Evolutionary conservation across 805 yeast species (phyloP), one percentile per base, ranked within the genome.

Genomic region (Blastobotrys mokoenaii): DNA sequence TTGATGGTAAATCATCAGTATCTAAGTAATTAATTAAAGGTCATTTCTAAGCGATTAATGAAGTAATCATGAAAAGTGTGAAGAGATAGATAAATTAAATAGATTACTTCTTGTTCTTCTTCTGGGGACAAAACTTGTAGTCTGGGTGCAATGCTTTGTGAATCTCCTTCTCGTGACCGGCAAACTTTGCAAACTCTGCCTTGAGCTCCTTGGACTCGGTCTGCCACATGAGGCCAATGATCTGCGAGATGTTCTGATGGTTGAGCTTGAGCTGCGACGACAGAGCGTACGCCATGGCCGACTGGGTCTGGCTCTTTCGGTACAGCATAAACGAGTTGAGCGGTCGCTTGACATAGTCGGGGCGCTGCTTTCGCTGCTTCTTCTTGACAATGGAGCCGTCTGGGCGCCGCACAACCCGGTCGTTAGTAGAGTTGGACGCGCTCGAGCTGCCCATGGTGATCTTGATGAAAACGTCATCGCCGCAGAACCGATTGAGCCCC

Each of bases 261-360:
- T 71, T 68, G 44, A 70, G 59, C 51, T 63, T 66, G 47, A 54
- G 51, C 37, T 51, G 55, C 43, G 46, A 46, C 37, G 56, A 50
- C 32, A 55, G 47, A 12, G 61, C 59, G 38, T 60, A 55, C 3
- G 61, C 55, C 46, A 65, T 58, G 14, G 71, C 69, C 9, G 65
- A 65, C 49, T 68, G 70, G 14, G 71, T 66, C 64, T 70, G 68
- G 4, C 68, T 53, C 16, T 68, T 59, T 42, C 76, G 61, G 51
- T 72, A 72, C 8, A 72, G 59, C 76, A 72, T 71, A 50, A 69
- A 72, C 22, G 72, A 66, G 55, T 72, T 72, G 46, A 71, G 59
- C 0, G 76, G 76, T 36, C 77, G 63, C 50, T 71, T 72, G 40
- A 72, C 62, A 45, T 68, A 51, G 43, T 57, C 48, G 33, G 49